Evolutionary conservation across 352 stramenopile species (phyloP).

Genomic region (Pythium biforme): DNA sequence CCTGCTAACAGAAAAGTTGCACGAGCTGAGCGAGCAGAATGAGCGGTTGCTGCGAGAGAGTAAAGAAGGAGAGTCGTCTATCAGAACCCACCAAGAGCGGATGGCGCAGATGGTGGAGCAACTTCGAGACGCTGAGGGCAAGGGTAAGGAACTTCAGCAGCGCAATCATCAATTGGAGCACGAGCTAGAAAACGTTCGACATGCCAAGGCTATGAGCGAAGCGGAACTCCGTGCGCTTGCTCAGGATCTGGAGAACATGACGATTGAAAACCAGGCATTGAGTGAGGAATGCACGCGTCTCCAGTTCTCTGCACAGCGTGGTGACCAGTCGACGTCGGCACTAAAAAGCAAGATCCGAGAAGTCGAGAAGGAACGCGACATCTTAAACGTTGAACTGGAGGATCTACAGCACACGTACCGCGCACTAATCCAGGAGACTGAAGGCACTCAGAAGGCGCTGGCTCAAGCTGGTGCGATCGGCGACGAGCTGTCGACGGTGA

Average conservation of each 20-base stretch:
- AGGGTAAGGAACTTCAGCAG: constrained; percentile 39
- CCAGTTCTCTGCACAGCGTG: constrained; percentile 50
- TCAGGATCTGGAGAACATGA: constrained; percentile 88
- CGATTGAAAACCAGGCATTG: constrained; percentile 82
- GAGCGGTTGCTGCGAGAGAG: constrained; percentile 39
- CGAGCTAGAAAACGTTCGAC: constrained; percentile 52
- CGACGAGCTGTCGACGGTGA: constrained; percentile 61
- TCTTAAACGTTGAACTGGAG: constrained; percentile 71
- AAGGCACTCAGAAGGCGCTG: constrained; percentile 61
- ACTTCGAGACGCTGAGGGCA: constrained; percentile 53
- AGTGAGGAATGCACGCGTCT: constrained; percentile 73
- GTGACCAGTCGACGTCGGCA: constrained; percentile 45
- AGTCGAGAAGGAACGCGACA: constrained; percentile 65
- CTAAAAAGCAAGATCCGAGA: constrained; percentile 62
- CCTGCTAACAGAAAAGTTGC: constrained; percentile 63
- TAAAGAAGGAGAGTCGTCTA: constrained; percentile 33
- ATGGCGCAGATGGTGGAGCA: constrained; percentile 57
- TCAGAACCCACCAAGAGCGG: constrained; percentile 54
- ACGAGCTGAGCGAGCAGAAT: constrained; percentile 56
- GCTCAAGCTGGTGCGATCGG: constrained; percentile 50
- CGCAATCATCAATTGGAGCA: constrained; percentile 46
- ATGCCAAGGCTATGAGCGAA: constrained; percentile 65
- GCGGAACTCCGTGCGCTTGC: constrained; percentile 60
- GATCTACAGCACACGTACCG: constrained; percentile 75
- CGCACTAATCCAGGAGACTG: constrained; percentile 66